Percentiles rank a stretch among this genome's conserved stretches.
Conservation (phyloP, 2,329 filamentous ascomycete species). For the Dactylellina parvicollis region DNA sequence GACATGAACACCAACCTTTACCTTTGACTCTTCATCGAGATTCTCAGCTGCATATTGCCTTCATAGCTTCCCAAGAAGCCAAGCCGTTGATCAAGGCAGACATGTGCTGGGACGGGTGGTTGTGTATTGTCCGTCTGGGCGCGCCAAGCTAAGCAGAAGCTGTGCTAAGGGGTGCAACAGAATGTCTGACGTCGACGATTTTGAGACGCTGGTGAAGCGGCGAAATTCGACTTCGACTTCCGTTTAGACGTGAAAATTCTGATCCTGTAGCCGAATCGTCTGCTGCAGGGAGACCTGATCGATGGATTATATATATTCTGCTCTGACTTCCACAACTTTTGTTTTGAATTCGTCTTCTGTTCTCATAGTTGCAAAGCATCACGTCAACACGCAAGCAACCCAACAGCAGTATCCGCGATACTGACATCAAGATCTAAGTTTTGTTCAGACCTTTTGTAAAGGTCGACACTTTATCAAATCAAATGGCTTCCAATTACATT, state of each 20-base stretch:
- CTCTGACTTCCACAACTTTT: no score
- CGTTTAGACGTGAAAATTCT: not conserved
- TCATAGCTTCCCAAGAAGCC: not conserved
- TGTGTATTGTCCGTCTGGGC: constrained; percentile 15
- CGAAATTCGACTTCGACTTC: constrained; percentile 29
- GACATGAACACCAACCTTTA: no score
- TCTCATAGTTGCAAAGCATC: no score
- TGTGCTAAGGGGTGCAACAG: constrained; percentile 16
- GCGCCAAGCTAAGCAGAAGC: constrained; percentile 10
- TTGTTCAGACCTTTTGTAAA: no score
- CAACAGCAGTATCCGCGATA: no score
- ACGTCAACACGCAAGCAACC: no score
- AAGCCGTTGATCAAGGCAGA: not conserved
- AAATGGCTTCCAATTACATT: constrained; percentile 25
- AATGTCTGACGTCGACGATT: constrained; percentile 27
- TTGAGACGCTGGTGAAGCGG: constrained; percentile 21
- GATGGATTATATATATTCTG: not conserved
- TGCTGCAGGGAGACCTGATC: not conserved
- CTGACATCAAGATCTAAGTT: no score
- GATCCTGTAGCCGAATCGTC: not conserved
- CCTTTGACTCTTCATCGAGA: not conserved
- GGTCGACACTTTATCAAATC: not conserved
- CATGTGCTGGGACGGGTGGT: not conserved
- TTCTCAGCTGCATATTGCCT: not conserved
- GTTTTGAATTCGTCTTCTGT: no score